Base-by-base conservation (phyloP, 106 monocot genomes). In the Acorus gramineus region DNA sequence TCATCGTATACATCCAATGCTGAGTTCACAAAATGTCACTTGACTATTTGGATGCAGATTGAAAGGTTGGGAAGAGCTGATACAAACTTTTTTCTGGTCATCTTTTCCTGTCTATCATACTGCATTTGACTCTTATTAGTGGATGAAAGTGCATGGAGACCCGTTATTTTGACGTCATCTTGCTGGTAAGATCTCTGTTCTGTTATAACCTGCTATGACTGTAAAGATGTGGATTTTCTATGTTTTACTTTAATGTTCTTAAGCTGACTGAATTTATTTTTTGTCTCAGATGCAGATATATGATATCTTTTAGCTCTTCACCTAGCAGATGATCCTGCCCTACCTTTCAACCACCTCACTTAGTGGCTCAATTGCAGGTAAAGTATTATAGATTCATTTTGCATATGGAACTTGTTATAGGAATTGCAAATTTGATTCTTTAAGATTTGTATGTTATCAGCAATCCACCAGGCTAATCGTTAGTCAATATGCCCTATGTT, bases 81-180 rank as follows among this genome's bases (percentile, higher is more conserved):
- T n/a, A 58, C 57, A 58, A 5, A 11, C 7, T 2, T 54, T 13
- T 6, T 74, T 67, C 46, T 52, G n/a, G 64, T 42, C 77, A 93
- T 88, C 73, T 68, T 93, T 80, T 50, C 51, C 88, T 45, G 87
- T 82, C 59, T 93, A 93, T 60, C 93, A 93, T 63, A 88, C 93
- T 66, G 70, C 64, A 53, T 73, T 85, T 63, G 93, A 93, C 53
- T 78, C 85, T 4, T 88, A 80, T 67, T 56, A 75, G 12, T 93
- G 88, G 93, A 88, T 93, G 93, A 74, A 75, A 51, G 85, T 80
- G 62, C 60, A 85, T 70, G 93, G 85, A 64, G 93, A 93, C 85
- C 93, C 93, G 52, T 58, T 73, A 52, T 93, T 93, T 73, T 78
- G 66, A 73, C 88, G 82, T 70, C 93, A 93, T 76, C 75, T 85